phyloP scores from a whole-genome alignment of 1,139 yeast genomes.

The Kluyveromyces marxianus region DNA sequence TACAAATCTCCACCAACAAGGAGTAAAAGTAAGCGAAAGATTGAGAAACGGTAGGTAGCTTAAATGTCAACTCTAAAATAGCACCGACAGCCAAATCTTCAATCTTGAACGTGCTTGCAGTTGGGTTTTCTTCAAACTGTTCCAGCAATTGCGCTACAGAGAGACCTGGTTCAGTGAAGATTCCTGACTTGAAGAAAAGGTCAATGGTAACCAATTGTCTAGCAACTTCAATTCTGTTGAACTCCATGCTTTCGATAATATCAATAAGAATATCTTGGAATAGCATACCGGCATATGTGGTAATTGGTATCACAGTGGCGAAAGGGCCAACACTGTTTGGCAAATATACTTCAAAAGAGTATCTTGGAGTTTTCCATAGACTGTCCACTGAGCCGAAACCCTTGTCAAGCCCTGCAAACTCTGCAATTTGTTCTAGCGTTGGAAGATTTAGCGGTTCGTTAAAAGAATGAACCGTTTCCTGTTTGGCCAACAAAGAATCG shows the following conservation, averaged over 20 bases:
- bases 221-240: conserved; percentile 82
- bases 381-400: conserved; percentile 40
- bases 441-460: conserved; percentile 35
- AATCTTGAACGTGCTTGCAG: conserved; percentile 70
- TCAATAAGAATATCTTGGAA: conserved; percentile 73
- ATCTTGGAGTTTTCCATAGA: conserved; percentile 51
- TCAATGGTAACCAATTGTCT: conserved; percentile 74
- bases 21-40: conserved; percentile 76
- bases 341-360: conserved; percentile 59
- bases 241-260: conserved; percentile 70
- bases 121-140: conserved; percentile 32
- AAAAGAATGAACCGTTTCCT: conserved; percentile 25
- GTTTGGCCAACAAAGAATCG: conserved; percentile 20
- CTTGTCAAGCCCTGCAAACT: conserved; percentile 28
- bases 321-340: conserved; percentile 38
- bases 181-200: conserved; percentile 57
- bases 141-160: conserved; percentile 63
- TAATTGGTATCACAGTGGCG: conserved; percentile 67
- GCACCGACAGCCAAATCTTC: conserved; percentile 89
- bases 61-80: conserved; percentile 68
- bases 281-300: conserved; percentile 52
- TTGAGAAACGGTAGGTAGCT: conserved; percentile 60
- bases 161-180: conserved; percentile 80
- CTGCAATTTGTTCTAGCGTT: conserved; percentile 33
- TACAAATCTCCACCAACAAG: conserved; percentile 83